These are phyloP conservation scores for Fusarium solani-melongenae DNA, from an alignment of 2,329 filamentous ascomycete genomes.

Conservation along the genomic window DNA sequence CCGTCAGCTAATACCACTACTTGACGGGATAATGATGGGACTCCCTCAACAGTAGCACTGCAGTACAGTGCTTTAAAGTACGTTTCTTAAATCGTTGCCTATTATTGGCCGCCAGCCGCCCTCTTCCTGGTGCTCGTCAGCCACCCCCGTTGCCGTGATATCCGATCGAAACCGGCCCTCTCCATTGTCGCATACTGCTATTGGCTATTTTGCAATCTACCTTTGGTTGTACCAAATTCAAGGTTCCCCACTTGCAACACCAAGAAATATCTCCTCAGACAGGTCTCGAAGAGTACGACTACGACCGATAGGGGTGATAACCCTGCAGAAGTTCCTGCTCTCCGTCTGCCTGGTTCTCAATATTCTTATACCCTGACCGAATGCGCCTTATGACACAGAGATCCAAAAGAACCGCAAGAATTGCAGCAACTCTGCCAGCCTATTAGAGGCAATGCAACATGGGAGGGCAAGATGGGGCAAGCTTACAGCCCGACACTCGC, in stretches of 20 bases:
- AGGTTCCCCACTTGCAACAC: neutral
- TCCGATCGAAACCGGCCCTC: neutral
- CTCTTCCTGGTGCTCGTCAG: neutral
- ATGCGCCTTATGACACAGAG: neutral
- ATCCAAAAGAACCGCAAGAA: neutral
- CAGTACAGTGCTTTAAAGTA: neutral
- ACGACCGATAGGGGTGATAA: neutral
- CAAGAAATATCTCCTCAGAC: neutral
- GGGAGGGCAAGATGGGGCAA: neutral
- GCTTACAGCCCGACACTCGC: neutral
- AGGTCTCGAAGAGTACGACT: neutral
- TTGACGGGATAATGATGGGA: neutral
- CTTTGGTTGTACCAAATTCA: neutral
- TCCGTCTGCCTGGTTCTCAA: neutral
- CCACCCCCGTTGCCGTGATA: neutral
- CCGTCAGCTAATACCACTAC: neutral
- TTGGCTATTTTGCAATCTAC: neutral
- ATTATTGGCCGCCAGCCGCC: neutral
- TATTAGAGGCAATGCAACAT: neutral
- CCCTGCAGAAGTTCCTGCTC: neutral
- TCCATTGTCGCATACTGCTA: neutral
- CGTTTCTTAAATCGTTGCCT: neutral
- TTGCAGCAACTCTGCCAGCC: neutral
- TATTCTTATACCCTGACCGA: neutral
- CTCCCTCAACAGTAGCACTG: neutral